These are phyloP conservation scores for Globisporangium cederbergense DNA, from an alignment of 352 stramenopile species.

Conservation along the genomic window DNA sequence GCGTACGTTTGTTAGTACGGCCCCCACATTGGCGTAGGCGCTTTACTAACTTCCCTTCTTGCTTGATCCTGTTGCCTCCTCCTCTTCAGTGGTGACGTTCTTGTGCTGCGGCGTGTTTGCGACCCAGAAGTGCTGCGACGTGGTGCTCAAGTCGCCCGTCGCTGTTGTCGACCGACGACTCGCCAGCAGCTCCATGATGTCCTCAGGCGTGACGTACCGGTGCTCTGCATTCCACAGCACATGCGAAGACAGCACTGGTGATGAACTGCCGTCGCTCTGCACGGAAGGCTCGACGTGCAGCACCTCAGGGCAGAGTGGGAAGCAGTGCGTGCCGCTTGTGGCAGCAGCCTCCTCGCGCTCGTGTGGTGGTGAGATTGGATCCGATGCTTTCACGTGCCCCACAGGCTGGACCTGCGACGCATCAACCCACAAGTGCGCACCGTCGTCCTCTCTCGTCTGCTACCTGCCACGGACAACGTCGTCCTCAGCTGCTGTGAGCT, in stretches of 20 bases:
- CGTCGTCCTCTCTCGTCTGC: constrained; percentile 32
- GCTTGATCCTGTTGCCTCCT: constrained; percentile 8
- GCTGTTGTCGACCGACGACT: constrained; percentile 16
- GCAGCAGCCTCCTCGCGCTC: constrained; percentile 8
- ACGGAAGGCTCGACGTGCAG: constrained; percentile 33
- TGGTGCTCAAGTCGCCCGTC: constrained; percentile 13
- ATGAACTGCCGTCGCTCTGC: constrained; percentile 19
- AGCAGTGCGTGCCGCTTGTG: constrained; percentile 23
- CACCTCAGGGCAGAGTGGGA: neutral
- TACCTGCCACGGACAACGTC: constrained; percentile 21
- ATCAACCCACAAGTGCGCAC: constrained; percentile 20
- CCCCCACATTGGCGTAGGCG: no score
- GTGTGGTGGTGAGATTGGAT: neutral
- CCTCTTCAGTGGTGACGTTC: constrained; percentile 33
- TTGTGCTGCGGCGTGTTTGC: constrained; percentile 41
- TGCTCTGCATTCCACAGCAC: constrained; percentile 26
- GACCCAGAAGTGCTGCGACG: constrained; percentile 38
- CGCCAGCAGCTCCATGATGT: neutral
- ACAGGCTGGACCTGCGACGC: constrained; percentile 30
- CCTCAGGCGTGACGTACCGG: neutral
- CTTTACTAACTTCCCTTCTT: neutral
- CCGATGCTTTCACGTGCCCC: constrained; percentile 18
- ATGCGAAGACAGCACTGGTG: constrained; percentile 17
- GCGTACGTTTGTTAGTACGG: constrained; percentile 25
- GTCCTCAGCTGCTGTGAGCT: constrained; percentile 11